Percentiles rank a stretch among this genome's conserved stretches.
These are phyloP conservation scores for Triticum urartu DNA, from an alignment of 176 grass and related monocot species.

Conservation along the genomic window DNA sequence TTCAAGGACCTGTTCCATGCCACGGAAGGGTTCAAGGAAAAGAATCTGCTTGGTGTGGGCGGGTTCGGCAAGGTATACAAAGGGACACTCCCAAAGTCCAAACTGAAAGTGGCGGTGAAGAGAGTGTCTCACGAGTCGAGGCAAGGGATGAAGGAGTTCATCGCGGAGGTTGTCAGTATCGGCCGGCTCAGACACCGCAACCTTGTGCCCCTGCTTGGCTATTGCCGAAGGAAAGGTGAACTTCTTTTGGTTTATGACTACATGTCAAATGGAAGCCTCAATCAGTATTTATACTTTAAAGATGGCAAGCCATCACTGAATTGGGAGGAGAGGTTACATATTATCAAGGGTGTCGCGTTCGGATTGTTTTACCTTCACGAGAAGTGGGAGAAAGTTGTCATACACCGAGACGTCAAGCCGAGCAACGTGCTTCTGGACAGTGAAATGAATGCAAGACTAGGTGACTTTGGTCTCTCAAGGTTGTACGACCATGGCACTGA, in stretches of 20 bases:
- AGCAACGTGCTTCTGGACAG: constrained; percentile 27
- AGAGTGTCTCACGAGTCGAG: constrained; percentile 36
- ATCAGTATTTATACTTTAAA: background rate
- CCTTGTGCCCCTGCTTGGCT: constrained; percentile 18
- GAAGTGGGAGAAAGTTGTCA: constrained; percentile 40
- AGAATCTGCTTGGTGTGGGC: constrained; percentile 19
- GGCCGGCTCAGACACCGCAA: constrained; percentile 29
- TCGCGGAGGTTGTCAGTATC: constrained; percentile 28
- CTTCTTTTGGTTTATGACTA: constrained; percentile 34
- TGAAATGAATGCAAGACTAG: constrained; percentile 32
- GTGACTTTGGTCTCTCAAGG: constrained; percentile 41
- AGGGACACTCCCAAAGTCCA: constrained; percentile 28
- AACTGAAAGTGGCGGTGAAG: constrained; percentile 25
- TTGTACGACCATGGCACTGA: constrained; percentile 30
- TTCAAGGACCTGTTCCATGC: constrained; percentile 37
- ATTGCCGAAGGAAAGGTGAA: constrained; percentile 20
- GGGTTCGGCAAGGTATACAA: constrained; percentile 42
- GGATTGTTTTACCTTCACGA: constrained; percentile 35
- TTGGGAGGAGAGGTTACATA: background rate
- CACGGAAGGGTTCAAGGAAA: constrained; percentile 19
- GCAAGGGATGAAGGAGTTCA: constrained; percentile 39
- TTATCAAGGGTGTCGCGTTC: constrained; percentile 23
- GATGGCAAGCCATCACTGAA: background rate
- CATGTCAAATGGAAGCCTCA: constrained; percentile 31
- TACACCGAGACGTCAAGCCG: constrained; percentile 36